A percentile compares a stretch with the other conserved stretches of the same genome.
Conservation (phyloP, 1,139 yeast genomes). For the Kodamaea anthophila region DNA sequence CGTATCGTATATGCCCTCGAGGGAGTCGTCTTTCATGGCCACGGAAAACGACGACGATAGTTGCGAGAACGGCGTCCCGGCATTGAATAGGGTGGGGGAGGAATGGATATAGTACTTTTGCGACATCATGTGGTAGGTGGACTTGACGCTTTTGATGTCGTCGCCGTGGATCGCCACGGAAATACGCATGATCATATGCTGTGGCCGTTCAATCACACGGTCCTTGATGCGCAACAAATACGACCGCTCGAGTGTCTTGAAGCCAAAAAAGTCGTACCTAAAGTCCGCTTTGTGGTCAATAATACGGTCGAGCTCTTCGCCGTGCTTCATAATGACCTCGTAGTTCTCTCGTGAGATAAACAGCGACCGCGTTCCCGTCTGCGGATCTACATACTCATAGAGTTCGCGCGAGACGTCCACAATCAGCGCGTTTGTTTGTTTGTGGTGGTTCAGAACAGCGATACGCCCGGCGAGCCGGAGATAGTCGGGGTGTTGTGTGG, state of each 20-base stretch:
- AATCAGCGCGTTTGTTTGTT: constrained; percentile 85
- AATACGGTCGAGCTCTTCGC: constrained; percentile 72
- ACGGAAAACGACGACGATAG: constrained; percentile 52
- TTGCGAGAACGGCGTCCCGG: constrained; percentile 44
- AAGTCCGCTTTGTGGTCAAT: constrained; percentile 16
- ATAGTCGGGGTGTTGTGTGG: constrained; percentile 94
- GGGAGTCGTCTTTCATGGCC: constrained; percentile 54
- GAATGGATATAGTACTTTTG: constrained; percentile 48
- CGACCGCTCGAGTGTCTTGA: constrained; percentile 46
- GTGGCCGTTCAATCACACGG: constrained; percentile 43
- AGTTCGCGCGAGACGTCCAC: constrained; percentile 69
- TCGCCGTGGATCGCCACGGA: constrained; percentile 46
- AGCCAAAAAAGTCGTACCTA: constrained; percentile 37
- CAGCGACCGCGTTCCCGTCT: constrained; percentile 64
- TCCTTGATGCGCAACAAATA: constrained; percentile 36
- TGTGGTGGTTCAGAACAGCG: constrained; percentile 86
- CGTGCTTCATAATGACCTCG: constrained; percentile 54
- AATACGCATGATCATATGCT: constrained; percentile 45
- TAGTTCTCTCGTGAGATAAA: constrained; percentile 73
- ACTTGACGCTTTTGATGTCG: constrained; percentile 34
- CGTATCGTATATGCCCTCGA: constrained; percentile 53
- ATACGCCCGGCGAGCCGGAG: constrained; percentile 93
- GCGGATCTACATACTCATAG: constrained; percentile 69
- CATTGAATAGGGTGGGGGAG: constrained; percentile 50
- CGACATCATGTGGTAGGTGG: constrained; percentile 49